Conservation (phyloP, 2,329 filamentous ascomycete genomes). For the Epichloe hybrida region DNA sequence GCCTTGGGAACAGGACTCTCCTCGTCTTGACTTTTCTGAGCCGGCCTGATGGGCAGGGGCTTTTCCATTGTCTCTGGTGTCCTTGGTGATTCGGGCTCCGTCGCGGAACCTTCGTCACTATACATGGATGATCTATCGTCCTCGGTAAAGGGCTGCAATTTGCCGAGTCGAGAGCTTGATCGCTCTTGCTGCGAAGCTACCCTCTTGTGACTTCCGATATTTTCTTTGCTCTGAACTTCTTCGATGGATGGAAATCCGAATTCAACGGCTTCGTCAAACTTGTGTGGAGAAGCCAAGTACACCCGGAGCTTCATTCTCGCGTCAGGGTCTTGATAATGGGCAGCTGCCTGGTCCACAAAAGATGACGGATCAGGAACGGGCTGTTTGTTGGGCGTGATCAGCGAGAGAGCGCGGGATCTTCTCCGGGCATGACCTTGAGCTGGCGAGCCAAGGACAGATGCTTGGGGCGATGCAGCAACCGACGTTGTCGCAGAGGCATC, state of each 20-base stretch:
- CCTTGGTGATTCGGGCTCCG: conserved; percentile 46
- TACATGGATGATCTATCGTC: conserved; percentile 44
- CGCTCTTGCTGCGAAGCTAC: conserved; percentile 14
- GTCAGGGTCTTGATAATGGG: conserved; percentile 83
- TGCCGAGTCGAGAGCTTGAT: conserved; percentile 28
- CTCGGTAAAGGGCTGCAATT: conserved; percentile 42
- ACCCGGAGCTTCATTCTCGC: conserved; percentile 79
- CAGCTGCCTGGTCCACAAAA: conserved; percentile 53
- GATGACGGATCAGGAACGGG: conserved; percentile 11
- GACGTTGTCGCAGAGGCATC: conserved; percentile 22
- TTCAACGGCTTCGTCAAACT: conserved; percentile 89
- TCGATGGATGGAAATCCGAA: conserved; percentile 73
- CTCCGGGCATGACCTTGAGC: conserved; percentile 27
- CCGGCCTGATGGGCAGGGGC: conserved; percentile 16
- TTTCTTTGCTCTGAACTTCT: conserved; percentile 21
- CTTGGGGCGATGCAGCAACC: conserved; percentile 12
- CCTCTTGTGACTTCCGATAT: conserved; percentile 9
- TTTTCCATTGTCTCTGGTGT: conserved; percentile 38
- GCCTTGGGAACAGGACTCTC: conserved; percentile 15
- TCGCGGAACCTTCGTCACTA: conserved; percentile 40
- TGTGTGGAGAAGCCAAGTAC: conserved; percentile 78
- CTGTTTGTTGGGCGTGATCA: conserved; percentile 36
- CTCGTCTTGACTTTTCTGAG: conserved; percentile 14
- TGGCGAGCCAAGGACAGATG: conserved; percentile 11
- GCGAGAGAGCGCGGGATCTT: conserved; percentile 41